Conservation (phyloP, 2,329 filamentous ascomycete genomes). For the Penicillium janthinellum region DNA sequence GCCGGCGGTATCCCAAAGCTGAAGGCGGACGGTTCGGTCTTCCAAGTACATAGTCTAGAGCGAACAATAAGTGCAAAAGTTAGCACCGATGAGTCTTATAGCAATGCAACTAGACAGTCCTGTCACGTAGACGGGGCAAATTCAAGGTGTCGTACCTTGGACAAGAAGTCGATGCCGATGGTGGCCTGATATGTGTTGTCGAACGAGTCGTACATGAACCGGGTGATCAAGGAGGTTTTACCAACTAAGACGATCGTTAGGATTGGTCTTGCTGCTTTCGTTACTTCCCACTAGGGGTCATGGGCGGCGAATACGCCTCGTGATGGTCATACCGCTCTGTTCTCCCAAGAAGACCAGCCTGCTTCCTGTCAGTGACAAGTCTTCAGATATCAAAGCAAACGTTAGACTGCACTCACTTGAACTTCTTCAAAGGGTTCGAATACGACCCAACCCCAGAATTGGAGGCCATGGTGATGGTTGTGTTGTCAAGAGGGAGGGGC, state of each 20-base stretch:
- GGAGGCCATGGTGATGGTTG: constrained; percentile 67
- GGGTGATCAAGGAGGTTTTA: constrained; percentile 97
- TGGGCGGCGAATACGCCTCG: constrained; percentile 12
- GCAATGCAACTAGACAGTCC: neutral
- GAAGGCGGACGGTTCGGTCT: constrained; percentile 93
- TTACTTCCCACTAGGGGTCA: neutral
- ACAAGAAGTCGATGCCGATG: constrained; percentile 98
- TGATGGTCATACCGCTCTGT: constrained; percentile 77
- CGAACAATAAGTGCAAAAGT: constrained; percentile 8
- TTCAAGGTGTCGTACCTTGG: constrained; percentile 67
- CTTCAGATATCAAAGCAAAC: neutral
- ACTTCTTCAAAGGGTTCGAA: constrained; percentile 99
- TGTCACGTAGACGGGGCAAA: neutral
- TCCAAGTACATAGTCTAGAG: constrained; percentile 96
- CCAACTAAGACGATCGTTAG: constrained; percentile 65
- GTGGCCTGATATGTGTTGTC: constrained; percentile 99
- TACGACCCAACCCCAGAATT: constrained; percentile 78
- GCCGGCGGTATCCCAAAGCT: constrained; percentile 97
- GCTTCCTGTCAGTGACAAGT: constrained; percentile 28
- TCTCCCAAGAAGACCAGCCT: constrained; percentile 97
- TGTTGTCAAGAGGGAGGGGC: constrained; percentile 17
- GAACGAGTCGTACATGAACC: constrained; percentile 99
- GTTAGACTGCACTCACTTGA: constrained; percentile 69
- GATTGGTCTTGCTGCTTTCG: neutral
- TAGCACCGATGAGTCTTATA: neutral